phyloP scores from a whole-genome alignment of 148 eudicot species.

The Rhododendron henanense region DNA sequence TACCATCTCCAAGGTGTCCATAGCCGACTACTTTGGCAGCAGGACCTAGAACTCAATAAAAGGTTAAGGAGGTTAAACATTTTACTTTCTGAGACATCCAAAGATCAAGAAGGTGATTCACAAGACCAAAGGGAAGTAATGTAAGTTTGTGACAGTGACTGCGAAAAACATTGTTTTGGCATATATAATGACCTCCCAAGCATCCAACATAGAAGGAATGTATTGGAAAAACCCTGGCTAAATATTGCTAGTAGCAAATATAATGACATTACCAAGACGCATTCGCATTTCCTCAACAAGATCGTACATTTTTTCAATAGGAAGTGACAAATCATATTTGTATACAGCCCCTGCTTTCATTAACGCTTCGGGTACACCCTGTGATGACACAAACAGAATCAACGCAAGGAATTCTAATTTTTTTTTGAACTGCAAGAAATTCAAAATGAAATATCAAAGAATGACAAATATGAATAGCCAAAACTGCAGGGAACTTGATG shows the following conservation, averaged over 20 bases:
- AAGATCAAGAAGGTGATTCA: conserved; percentile 3
- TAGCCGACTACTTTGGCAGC: conserved; percentile 77
- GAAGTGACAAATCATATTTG: conserved; percentile 94
- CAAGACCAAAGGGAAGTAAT: not conserved
- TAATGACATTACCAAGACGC: conserved; percentile 67
- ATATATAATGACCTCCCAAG: not conserved
- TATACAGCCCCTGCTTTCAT: conserved; percentile 92
- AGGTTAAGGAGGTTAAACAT: not conserved
- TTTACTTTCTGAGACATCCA: not conserved
- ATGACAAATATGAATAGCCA: not conserved
- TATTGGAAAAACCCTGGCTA: not conserved
- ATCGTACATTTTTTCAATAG: conserved; percentile 87
- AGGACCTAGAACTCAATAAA: conserved; percentile 41
- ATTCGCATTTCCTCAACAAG: conserved; percentile 85
- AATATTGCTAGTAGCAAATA: not conserved
- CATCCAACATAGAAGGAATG: not conserved
- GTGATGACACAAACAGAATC: conserved; percentile 10
- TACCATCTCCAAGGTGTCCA: conserved; percentile 96
- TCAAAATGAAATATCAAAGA: not conserved
- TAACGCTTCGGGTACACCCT: conserved; percentile 95
- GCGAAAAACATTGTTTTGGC: not conserved
- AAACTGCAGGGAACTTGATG: not conserved
- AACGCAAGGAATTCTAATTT: not conserved
- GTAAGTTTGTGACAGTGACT: not conserved
- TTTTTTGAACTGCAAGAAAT: not conserved